Evolutionary conservation across 352 stramenopile genomes (phyloP).

Genomic region (Globisporangium heterothallicum): DNA sequence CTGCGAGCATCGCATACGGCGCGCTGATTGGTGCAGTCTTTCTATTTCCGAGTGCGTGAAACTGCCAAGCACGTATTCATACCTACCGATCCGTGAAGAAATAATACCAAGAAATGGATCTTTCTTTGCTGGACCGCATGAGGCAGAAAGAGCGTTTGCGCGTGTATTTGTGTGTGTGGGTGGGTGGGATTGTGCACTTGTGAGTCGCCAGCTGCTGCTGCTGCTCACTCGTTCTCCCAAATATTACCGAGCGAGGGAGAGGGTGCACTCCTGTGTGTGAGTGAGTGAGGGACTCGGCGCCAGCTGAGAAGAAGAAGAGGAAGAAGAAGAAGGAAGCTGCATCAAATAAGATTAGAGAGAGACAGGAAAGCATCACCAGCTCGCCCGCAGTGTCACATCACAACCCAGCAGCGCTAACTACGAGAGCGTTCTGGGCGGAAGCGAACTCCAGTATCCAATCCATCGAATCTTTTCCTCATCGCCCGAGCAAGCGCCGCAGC

Average conservation of each 20-base stretch:
- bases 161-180: background rate
- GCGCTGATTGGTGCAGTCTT: background rate
- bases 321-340: no score
- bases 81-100: background rate
- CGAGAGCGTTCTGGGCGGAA: no score
- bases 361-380: background rate
- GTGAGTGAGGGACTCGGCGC: background rate
- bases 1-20: background rate
- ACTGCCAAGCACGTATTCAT: background rate
- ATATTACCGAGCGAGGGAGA: conserved; percentile 2
- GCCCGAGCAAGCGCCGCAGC: no score
- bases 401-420: background rate
- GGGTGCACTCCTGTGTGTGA: conserved; percentile 1
- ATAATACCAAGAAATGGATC: background rate
- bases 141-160: background rate
- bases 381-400: background rate
- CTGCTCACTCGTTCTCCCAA: background rate
- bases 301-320: background rate
- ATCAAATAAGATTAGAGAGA: conserved; percentile 8
- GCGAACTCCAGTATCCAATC: background rate
- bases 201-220: background rate
- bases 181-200: background rate
- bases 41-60: conserved; percentile 1
- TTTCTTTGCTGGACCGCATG: background rate
- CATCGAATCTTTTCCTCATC: background rate